Evolutionary conservation across 352 stramenopile genomes (phyloP).

Genomic region (Phytophthora agathidicida): DNA sequence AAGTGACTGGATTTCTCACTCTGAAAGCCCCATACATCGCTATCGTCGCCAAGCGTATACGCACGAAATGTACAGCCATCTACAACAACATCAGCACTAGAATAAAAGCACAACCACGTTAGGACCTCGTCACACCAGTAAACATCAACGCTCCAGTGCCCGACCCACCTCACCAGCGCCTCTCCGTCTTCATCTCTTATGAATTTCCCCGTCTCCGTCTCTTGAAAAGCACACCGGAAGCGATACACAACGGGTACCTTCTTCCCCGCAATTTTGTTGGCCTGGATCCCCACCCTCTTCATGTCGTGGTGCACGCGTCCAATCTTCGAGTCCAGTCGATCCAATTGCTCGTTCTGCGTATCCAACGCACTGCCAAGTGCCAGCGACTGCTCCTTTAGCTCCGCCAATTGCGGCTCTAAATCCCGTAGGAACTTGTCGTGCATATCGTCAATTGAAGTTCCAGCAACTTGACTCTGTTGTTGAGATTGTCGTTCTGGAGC

Average conservation of each 20-base stretch:
- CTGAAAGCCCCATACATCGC: slow-evolving; percentile 81
- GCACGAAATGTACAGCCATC: slow-evolving; percentile 74
- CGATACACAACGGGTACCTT: slow-evolving; percentile 48
- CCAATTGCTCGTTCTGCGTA: slow-evolving; percentile 67
- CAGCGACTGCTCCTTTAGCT: slow-evolving; percentile 74
- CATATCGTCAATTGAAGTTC: slow-evolving; percentile 22
- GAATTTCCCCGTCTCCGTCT: slow-evolving; percentile 55
- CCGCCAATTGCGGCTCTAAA: slow-evolving; percentile 61
- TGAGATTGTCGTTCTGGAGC: slow-evolving; percentile 1
- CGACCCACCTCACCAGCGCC: slow-evolving; percentile 51
- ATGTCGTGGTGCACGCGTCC: slow-evolving; percentile 71
- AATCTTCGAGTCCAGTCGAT: slow-evolving; percentile 66
- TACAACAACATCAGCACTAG: slow-evolving; percentile 66
- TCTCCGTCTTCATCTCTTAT: slow-evolving; percentile 68
- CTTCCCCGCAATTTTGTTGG: slow-evolving; percentile 52
- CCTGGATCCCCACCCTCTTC: slow-evolving; percentile 71
- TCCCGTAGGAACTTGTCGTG: slow-evolving; percentile 55
- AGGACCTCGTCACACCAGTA: background rate
- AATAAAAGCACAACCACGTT: background rate
- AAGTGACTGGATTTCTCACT: slow-evolving; percentile 72
- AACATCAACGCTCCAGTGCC: background rate
- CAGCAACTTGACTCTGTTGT: slow-evolving; percentile 7
- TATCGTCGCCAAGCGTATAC: slow-evolving; percentile 79
- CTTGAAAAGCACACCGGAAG: slow-evolving; percentile 81
- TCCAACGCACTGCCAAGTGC: slow-evolving; percentile 65